A percentile compares a stretch with the other conserved stretches of the same genome.
phyloP scores from a whole-genome alignment of 1,284 basidiomycete species.

The Ganoderma meredithae region DNA sequence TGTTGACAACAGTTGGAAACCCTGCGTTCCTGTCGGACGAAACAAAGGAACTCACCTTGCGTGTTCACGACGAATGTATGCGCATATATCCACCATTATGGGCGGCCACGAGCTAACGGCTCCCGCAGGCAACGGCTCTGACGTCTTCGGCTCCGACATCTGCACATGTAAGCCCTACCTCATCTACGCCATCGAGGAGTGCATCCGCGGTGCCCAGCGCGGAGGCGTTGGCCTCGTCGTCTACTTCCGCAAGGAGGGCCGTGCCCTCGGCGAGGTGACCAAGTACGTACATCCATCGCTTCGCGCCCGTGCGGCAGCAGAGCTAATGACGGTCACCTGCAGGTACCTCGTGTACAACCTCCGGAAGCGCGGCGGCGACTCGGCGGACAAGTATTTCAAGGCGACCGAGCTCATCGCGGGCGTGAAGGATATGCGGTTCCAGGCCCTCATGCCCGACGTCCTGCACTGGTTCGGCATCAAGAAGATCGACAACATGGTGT shows the following conservation, averaged over 20 bases:
- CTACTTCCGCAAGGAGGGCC: conserved; percentile 95
- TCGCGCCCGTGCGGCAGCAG: background rate
- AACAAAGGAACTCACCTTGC: conserved; percentile 87
- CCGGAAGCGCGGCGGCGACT: conserved; percentile 93
- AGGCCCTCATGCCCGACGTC: conserved; percentile 96
- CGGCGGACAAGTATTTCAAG: conserved; percentile 93
- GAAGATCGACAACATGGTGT: conserved; percentile 90
- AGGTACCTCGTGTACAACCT: conserved; percentile 94
- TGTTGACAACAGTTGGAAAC: conserved; percentile 72
- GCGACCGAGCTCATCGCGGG: conserved; percentile 94
- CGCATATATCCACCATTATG: conserved; percentile 22
- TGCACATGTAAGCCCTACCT: conserved; percentile 97
- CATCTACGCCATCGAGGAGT: conserved; percentile 93
- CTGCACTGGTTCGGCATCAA: conserved; percentile 93
- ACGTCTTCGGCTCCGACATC: conserved; percentile 92
- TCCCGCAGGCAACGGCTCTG: conserved; percentile 75
- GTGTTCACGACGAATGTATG: conserved; percentile 94
- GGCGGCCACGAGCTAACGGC: background rate
- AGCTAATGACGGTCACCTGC: background rate
- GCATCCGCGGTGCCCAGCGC: conserved; percentile 85
- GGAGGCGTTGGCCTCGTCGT: conserved; percentile 93
- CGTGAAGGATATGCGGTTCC: conserved; percentile 96
- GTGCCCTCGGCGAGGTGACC: conserved; percentile 92
- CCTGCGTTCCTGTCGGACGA: conserved; percentile 82
- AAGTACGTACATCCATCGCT: conserved; percentile 58